Base-by-base conservation (phyloP, 169 alveolate genomes). In the Cystoisospora suis region DNA sequence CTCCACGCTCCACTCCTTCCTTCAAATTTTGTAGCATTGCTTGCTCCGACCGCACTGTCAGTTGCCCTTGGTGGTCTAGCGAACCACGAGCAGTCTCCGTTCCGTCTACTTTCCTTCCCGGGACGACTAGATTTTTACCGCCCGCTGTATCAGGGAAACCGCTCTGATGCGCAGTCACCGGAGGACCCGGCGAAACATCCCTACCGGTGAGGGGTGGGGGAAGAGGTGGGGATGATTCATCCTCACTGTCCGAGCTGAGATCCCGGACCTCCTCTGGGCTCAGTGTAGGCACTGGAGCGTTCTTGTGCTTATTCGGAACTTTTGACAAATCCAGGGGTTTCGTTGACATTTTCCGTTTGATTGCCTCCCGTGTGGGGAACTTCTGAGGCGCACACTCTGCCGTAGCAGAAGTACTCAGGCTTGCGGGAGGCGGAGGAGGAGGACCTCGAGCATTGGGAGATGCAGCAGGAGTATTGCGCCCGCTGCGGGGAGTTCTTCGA, bases 231-330 rank as follows among this genome's bases (percentile, higher is more conserved):
- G n/a, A n/a, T n/a, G n/a, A n/a, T n/a, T n/a, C n/a, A n/a, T n/a
- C n/a, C n/a, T n/a, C n/a, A n/a, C n/a, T n/a, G n/a, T n/a, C n/a
- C n/a, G n/a, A n/a, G n/a, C n/a, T n/a, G 3, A 83, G 81, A 59
- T 56, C 58, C 59, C 29, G 72, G 40, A 83, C 45, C 56, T 83
- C 90, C 6, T 83, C 65, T 20, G 90, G 90, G 72, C 69, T 27
- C 58, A 83, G 79, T 7, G 27, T 58, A 49, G 90, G 90, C 65
- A 83, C 90, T 2, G 90, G 45, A 3, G 69, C 90, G 38, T 36
- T 27, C 20, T 36, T 44, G 81, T 83, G 90, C 4, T 40, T 27
- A 45, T 83, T 83, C 69, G 36, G 69, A 34, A 83, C 90, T 38
- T 83, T 83, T 27, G 90, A 47, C 34, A 83, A 49, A 40, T 83